Conservation (phyloP, 208 protist genomes). For the Trypanosoma conorhini region DNA sequence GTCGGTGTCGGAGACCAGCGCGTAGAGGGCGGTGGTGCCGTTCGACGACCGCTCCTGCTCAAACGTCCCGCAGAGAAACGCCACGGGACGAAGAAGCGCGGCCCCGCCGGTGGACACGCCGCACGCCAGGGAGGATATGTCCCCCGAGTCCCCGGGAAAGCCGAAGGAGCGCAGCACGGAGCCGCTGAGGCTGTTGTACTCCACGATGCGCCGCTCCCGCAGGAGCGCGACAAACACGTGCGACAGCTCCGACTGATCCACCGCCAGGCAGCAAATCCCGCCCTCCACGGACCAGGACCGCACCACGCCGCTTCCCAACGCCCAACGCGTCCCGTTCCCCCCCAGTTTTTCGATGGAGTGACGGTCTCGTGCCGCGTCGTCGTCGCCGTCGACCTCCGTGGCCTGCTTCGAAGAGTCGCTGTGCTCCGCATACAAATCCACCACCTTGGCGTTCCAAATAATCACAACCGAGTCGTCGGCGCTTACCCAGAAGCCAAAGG, state of each 20-base stretch:
- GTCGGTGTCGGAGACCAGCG: neutral
- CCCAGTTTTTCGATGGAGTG: neutral
- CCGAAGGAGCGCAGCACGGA: slow-evolving; percentile 40
- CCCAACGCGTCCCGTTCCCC: slow-evolving; percentile 4
- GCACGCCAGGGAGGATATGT: slow-evolving; percentile 37
- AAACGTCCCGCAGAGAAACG: slow-evolving; percentile 32
- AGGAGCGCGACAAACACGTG: slow-evolving; percentile 62
- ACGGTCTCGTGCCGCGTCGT: neutral
- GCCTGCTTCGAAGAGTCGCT: neutral
- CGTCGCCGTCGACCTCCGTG: neutral
- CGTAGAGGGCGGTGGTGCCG: slow-evolving; percentile 31
- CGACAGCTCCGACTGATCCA: slow-evolving; percentile 37
- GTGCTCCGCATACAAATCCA: neutral
- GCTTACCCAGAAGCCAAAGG: slow-evolving; percentile 58
- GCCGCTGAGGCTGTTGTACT: slow-evolving; percentile 78
- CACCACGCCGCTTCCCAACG: slow-evolving; percentile 14
- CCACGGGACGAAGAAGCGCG: neutral
- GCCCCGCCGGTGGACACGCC: neutral
- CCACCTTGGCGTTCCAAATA: slow-evolving; percentile 43
- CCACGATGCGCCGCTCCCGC: slow-evolving; percentile 47
- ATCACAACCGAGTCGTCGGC: slow-evolving; percentile 71
- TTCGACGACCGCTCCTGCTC: slow-evolving; percentile 24
- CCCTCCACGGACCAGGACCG: slow-evolving; percentile 51
- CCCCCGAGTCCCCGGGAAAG: slow-evolving; percentile 37
- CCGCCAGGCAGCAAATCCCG: slow-evolving; percentile 51